Conservation (phyloP, 2,329 filamentous ascomycete genomes). For the Stemphylium lycopersici region DNA sequence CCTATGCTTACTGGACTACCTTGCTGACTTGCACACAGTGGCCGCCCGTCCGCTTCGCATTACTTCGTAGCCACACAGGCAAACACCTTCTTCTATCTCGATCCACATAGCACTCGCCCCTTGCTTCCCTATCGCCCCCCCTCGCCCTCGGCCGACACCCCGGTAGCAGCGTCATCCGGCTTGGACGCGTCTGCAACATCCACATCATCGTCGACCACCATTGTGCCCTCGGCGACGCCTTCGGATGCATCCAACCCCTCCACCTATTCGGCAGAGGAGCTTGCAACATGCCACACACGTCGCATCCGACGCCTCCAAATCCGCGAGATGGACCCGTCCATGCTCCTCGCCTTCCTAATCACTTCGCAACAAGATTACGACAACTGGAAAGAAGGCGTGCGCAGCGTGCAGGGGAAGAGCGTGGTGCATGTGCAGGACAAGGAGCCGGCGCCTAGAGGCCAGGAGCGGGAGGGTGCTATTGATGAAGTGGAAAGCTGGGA, state of each 20-base stretch:
- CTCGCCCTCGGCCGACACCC: not conserved
- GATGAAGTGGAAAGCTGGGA: slow-evolving; percentile 91
- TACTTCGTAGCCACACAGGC: slow-evolving; percentile 78
- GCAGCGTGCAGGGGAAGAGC: slow-evolving; percentile 73
- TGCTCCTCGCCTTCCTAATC: slow-evolving; percentile 94
- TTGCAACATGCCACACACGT: slow-evolving; percentile 85
- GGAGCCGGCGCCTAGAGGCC: slow-evolving; percentile 61
- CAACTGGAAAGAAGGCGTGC: slow-evolving; percentile 78
- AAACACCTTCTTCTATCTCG: slow-evolving; percentile 87
- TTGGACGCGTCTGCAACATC: slow-evolving; percentile 19
- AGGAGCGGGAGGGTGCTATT: slow-evolving; percentile 73
- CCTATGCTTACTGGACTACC: not conserved
- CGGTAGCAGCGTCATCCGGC: not conserved
- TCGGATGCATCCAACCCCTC: slow-evolving; percentile 21
- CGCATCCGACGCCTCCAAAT: slow-evolving; percentile 82
- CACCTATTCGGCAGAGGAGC: slow-evolving; percentile 72
- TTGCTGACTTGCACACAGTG: slow-evolving; percentile 59
- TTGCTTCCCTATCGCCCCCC: slow-evolving; percentile 66
- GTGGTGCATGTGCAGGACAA: slow-evolving; percentile 83
- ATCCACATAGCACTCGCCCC: slow-evolving; percentile 85
- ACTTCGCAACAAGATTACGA: slow-evolving; percentile 81
- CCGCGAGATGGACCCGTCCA: slow-evolving; percentile 95
- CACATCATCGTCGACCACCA: slow-evolving; percentile 30
- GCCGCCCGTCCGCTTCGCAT: slow-evolving; percentile 87
- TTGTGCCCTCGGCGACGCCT: slow-evolving; percentile 18